Evolutionary conservation across 2,329 filamentous ascomycete genomes (phyloP), one percentile per base, ranked within the genome.

Genomic region (Cladosporium austrohemisphaericum): DNA sequence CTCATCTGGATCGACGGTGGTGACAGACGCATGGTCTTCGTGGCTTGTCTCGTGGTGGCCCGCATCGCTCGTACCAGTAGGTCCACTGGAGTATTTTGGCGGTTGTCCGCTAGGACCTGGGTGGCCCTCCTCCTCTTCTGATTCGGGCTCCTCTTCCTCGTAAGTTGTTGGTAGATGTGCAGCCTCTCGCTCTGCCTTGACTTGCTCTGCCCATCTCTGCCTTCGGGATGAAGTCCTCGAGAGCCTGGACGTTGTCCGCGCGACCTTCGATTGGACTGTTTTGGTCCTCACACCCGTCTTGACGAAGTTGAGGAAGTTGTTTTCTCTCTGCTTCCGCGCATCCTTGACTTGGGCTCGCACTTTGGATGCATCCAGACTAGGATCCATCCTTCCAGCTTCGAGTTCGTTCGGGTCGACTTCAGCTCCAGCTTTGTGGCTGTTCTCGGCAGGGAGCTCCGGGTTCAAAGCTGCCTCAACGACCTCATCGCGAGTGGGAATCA

Each of bases 271-370:
- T 19, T 35, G 22, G 6, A 32, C n/a, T 13, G 57, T 58, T 2
- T 46, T 47, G 9, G 44, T 38, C 13, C 44, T 47, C 5, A 50
- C 55, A 22, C 57, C 50, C 35, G 55, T 53, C 10, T 51, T 56
- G 40, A 61, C 38, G 16, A 28, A 53, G 33, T 43, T 54, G 44
- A 59, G 38, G 51, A 59, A 60, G 51, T 60, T 62, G 41, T 58
- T 54, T 33, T 62, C 60, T 40, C 60, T 55, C 61, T 74, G 58
- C 50, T 66, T 65, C 61, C 74, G 55, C 56, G 71, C 68, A 57
- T 75, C 72, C 49, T 72, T 69, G 16, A 75, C 66, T 56, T 73
- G 70, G 9, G 73, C 72, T 10, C 68, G 66, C 40, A 72, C 66
- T 49, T 70, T 70, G 13, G 65, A 61, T 22, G 68, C 66, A 41